Conservation (phyloP, 805 yeast genomes). For the Kodamaea fukazawae region DNA sequence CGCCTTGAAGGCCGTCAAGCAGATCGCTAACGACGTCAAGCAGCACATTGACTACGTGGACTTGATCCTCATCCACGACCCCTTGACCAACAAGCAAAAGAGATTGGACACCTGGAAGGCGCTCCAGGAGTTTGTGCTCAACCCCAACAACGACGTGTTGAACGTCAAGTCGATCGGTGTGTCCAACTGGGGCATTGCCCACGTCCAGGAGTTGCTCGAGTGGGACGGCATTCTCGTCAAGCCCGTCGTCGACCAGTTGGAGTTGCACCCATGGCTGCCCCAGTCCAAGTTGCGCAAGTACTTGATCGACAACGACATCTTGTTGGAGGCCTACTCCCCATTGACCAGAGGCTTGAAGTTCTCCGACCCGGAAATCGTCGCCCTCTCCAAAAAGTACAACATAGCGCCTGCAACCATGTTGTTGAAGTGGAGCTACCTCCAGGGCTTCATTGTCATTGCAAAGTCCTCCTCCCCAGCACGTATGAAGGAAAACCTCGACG, state of each 20-base stretch:
- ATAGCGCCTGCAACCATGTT: slow-evolving; percentile 61
- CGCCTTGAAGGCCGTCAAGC: slow-evolving; percentile 28
- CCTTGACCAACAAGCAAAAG: slow-evolving; percentile 23
- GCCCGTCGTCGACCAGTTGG: slow-evolving; percentile 78
- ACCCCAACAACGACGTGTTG: slow-evolving; percentile 44
- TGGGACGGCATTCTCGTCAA: slow-evolving; percentile 43
- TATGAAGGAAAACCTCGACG: slow-evolving; percentile 53
- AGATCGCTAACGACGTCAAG: slow-evolving; percentile 31
- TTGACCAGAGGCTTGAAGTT: slow-evolving; percentile 62
- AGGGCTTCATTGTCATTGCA: slow-evolving; percentile 44
- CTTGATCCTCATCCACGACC: slow-evolving; percentile 51
- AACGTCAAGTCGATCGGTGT: slow-evolving; percentile 58
- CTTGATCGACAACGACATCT: slow-evolving; percentile 53
- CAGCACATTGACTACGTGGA: slow-evolving; percentile 35
- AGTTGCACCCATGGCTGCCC: slow-evolving; percentile 82
- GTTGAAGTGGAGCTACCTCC: slow-evolving; percentile 69
- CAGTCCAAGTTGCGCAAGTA: slow-evolving; percentile 60
- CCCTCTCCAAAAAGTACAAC: slow-evolving; percentile 48
- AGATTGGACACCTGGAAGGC: slow-evolving; percentile 69
- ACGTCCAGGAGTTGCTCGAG: slow-evolving; percentile 55
- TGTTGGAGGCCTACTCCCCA: slow-evolving; percentile 78
- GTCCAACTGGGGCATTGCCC: slow-evolving; percentile 48
- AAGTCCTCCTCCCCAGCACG: slow-evolving; percentile 54
- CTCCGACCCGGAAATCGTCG: slow-evolving; percentile 50
- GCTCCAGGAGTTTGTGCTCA: slow-evolving; percentile 62